Evolutionary conservation across 73 alveolate species (phyloP).

Genomic region (Blepharisma stoltei): DNA sequence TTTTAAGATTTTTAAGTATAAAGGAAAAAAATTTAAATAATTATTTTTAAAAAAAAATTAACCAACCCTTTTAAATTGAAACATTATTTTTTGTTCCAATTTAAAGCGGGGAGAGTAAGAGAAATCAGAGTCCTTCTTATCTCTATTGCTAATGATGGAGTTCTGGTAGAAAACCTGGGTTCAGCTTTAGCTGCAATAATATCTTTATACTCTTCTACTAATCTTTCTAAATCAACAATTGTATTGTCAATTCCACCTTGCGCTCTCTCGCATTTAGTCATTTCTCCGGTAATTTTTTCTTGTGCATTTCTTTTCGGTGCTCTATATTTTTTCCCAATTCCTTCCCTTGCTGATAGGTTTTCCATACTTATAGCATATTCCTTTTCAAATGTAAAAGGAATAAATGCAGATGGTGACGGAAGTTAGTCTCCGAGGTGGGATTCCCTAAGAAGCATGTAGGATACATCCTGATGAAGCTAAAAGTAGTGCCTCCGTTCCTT

Average conservation of each 20-base stretch:
- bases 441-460: too few species aligned
- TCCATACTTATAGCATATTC: slow-evolving; percentile 68
- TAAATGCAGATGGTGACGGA: slow-evolving; percentile 63
- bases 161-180: slow-evolving; percentile 48
- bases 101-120: too few species aligned
- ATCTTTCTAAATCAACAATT: slow-evolving; percentile 50
- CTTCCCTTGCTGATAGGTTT: slow-evolving; percentile 87
- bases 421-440: too few species aligned
- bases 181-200: slow-evolving; percentile 47
- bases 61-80: too few species aligned
- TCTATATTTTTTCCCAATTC: slow-evolving; percentile 88
- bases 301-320: slow-evolving; percentile 89
- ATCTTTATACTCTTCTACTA: slow-evolving; percentile 51
- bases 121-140: slow-evolving; percentile 54
- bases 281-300: slow-evolving; percentile 82
- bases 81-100: too few species aligned
- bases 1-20: too few species aligned
- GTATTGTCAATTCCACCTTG: slow-evolving; percentile 73
- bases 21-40: too few species aligned
- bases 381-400: too few species aligned
- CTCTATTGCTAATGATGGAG: slow-evolving; percentile 54
- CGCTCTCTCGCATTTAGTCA: slow-evolving; percentile 92
- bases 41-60: too few species aligned
- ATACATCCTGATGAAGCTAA: too few species aligned
- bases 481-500: too few species aligned